Conservation (phyloP, 305 asterid genomes). For the Fraxinus nigra region DNA sequence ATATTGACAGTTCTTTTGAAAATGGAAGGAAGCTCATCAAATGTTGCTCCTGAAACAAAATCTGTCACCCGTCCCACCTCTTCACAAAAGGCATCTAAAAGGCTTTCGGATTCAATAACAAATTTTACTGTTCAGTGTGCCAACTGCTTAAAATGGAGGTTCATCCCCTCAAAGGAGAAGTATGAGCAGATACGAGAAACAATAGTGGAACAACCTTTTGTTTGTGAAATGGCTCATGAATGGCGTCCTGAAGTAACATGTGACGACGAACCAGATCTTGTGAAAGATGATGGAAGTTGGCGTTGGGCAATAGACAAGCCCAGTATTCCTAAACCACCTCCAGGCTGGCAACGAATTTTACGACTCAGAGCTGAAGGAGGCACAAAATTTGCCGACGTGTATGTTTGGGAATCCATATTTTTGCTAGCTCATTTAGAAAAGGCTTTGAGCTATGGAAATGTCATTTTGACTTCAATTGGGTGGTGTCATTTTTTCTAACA, state of each 20-base stretch:
- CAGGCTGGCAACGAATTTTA: conserved; percentile 76
- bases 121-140: conserved; percentile 79
- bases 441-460: not conserved
- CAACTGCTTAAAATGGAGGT: conserved; percentile 81
- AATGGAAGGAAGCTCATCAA: not conserved
- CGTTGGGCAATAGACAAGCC: conserved; percentile 94
- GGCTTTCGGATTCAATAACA: conserved; percentile 22
- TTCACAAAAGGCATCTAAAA: not conserved
- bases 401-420: conserved; percentile 27
- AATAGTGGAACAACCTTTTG: conserved; percentile 35
- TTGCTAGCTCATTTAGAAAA: not conserved
- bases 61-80: not conserved
- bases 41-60: not conserved
- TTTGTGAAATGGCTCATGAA: conserved; percentile 57
- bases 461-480: conserved; percentile 3
- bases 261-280: conserved; percentile 64
- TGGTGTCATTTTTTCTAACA: conserved; percentile 22
- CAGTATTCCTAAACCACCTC: conserved; percentile 70
- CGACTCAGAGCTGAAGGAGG: conserved; percentile 80
- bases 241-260: conserved; percentile 70
- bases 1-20: not conserved
- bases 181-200: conserved; percentile 86
- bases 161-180: conserved; percentile 66
- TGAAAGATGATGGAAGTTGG: conserved; percentile 64
- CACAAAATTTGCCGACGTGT: conserved; percentile 87